These are phyloP conservation scores for Helichrysum umbraculigerum DNA, from an alignment of 129 eudicot genomes.

Conservation along the genomic window DNA sequence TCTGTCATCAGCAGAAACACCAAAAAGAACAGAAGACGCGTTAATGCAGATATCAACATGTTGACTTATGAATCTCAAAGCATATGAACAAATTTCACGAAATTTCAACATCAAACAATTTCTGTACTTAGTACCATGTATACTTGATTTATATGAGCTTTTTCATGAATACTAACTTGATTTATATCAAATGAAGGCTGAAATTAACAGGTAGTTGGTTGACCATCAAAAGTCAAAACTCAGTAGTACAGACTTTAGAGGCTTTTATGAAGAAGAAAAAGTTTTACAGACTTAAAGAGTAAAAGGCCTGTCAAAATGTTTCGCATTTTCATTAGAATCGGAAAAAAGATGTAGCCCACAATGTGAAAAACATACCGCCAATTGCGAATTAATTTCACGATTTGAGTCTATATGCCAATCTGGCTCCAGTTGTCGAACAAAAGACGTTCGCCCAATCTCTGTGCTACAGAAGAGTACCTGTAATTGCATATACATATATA, in stretches of 20 bases:
- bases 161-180: too few relatives aligned
- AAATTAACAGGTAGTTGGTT: neutral
- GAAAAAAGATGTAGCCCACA: neutral
- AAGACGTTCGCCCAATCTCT: constrained; percentile 80
- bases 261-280: neutral
- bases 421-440: constrained; percentile 93
- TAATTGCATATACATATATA: constrained; percentile 17
- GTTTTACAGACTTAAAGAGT: neutral
- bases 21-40: neutral
- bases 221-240: neutral
- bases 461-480: constrained; percentile 98
- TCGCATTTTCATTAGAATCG: neutral
- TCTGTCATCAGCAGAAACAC: constrained; percentile 33
- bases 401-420: constrained; percentile 96
- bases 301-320: neutral
- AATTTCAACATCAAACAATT: neutral
- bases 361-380: constrained; percentile 47
- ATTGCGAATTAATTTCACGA: constrained; percentile 60
- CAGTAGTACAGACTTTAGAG: neutral
- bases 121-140: neutral
- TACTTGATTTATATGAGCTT: neutral
- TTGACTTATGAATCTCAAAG: neutral
- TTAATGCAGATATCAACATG: neutral
- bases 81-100: neutral
- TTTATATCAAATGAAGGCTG: neutral